Percentiles rank a stretch among this genome's conserved stretches.
Conservation (phyloP, 2,329 filamentous ascomycete species). For the Cercospora sojina region DNA sequence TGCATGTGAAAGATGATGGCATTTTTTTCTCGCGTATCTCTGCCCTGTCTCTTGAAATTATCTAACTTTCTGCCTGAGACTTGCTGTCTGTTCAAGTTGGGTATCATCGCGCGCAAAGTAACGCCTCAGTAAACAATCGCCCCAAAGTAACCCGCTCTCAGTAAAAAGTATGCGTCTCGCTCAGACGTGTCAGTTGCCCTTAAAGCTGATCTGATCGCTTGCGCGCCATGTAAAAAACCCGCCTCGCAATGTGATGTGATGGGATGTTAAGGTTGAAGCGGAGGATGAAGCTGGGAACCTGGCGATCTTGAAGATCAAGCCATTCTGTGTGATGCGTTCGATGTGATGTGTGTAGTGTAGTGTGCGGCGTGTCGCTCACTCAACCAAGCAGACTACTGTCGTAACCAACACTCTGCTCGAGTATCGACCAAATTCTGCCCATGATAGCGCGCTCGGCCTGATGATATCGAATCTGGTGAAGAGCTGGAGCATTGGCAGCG, state of each 20-base stretch:
- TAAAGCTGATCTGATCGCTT: neutral
- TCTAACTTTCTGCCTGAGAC: neutral
- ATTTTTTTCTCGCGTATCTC: neutral
- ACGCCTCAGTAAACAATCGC: neutral
- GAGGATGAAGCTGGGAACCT: neutral
- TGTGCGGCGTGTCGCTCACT: neutral
- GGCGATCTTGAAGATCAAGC: neutral
- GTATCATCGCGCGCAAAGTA: neutral
- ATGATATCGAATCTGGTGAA: slow-evolving; percentile 2
- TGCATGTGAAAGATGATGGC: neutral
- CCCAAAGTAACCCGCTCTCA: neutral
- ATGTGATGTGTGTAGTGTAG: neutral
- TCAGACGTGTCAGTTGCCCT: neutral
- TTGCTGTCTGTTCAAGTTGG: neutral
- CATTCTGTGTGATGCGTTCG: neutral
- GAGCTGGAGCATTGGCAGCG: slow-evolving; percentile 10
- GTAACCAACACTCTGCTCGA: neutral
- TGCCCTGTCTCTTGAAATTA: neutral
- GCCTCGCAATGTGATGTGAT: neutral
- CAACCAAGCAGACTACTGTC: slow-evolving; percentile 3
- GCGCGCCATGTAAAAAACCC: neutral
- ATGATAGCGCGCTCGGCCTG: neutral
- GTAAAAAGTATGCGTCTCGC: neutral
- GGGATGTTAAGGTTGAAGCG: neutral
- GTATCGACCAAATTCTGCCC: neutral